Base-by-base conservation (phyloP, 805 yeast species). In the Metschnikowia lochheadii region DNA sequence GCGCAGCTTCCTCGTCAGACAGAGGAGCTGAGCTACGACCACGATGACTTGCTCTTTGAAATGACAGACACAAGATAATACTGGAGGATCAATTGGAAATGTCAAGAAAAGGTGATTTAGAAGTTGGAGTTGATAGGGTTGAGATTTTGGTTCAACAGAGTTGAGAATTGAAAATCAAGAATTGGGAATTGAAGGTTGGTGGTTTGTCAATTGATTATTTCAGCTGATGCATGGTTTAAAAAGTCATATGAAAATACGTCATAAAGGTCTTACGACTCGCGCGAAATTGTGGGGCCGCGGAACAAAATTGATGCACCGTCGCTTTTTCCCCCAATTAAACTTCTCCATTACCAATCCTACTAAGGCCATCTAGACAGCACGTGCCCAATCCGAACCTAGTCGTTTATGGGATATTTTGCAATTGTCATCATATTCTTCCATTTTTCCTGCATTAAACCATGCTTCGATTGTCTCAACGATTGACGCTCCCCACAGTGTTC, bases 1-100 rank as follows among this genome's bases (percentile, higher is more conserved):
- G 36, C 36, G 36, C 49, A 31, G 23, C 23, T 14, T 20, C 42
- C 46, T 37, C 38, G 23, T 10, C 50, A 32, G 35, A 26, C 38
- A 3, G 50, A 44, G 14, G 55, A 56, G 10, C 32, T 49, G 45
- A 55, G 57, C 39, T 57, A 41, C 42, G 61, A 58, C 31, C 52
- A 55, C 44, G 61, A 58, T 40, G 61, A 58, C 40, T 34, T 58
- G 43, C 52, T 58, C 15, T 58, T 58, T 14, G 61, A 58, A 43
- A 58, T 58, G 61, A 56, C 61, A 5, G 57, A 54, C 29, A 54
- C 57, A 5, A 44, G 34, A 37, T 54, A 26, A 17, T 20, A 13
- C 15, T 7, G 15, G 15, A 15, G 18, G 15, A 34, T 34, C 36
- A 14, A 13, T 14, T 34, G 18, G 36, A n/a, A 15, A n/a, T 34